Evolutionary conservation across 2,329 filamentous ascomycete species (phyloP).

Genomic region (Cercospora sp.): DNA sequence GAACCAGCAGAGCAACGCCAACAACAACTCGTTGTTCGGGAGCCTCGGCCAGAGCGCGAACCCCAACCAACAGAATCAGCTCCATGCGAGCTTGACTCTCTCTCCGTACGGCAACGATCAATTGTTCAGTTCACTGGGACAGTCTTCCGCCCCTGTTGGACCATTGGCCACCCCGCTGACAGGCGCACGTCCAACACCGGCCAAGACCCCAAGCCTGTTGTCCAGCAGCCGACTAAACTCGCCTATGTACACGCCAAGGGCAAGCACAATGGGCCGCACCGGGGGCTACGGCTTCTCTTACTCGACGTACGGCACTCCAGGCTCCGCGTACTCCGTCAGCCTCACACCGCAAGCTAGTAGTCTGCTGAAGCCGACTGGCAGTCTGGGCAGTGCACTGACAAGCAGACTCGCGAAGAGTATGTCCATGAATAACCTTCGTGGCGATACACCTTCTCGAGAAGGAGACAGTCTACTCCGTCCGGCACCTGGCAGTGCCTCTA

Average conservation of each 20-base stretch:
- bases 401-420: conserved; percentile 74
- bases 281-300: conserved; percentile 86
- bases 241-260: conserved; percentile 72
- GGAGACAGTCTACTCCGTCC: conserved; percentile 86
- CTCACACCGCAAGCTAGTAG: conserved; percentile 70
- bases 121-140: conserved; percentile 73
- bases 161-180: conserved; percentile 88
- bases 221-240: conserved; percentile 57
- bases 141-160: conserved; percentile 71
- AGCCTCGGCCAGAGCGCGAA: conserved; percentile 41
- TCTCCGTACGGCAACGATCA: conserved; percentile 89
- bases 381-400: conserved; percentile 60
- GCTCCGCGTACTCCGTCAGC: conserved; percentile 49
- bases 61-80: conserved; percentile 59
- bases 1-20: conserved; percentile 46
- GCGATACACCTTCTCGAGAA: conserved; percentile 61
- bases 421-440: conserved; percentile 82
- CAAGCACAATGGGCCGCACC: conserved; percentile 32
- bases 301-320: conserved; percentile 80
- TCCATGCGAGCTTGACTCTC: conserved; percentile 63
- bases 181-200: conserved; percentile 52
- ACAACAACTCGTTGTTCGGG: conserved; percentile 55
- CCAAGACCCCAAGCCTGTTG: conserved; percentile 36
- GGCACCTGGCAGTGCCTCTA: conserved; percentile 57
- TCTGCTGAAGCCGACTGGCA: conserved; percentile 60